phyloP scores from a whole-genome alignment of 1,284 basidiomycete species.

The Ceratobasidium sp. region DNA sequence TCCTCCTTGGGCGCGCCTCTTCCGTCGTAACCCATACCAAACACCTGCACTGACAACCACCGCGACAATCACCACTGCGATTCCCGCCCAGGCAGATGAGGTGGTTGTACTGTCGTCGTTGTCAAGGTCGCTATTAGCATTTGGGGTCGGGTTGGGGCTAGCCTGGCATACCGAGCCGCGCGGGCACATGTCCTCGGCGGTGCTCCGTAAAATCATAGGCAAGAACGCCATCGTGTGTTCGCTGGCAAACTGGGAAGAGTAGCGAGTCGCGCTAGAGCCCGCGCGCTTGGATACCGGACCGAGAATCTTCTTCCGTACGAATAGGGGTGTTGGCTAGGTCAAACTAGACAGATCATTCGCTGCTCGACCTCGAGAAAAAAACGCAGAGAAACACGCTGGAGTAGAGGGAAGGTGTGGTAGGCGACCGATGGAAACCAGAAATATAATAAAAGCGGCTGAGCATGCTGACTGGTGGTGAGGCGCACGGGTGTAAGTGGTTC shows the following conservation, averaged over 20 bases:
- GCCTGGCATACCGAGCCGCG: neutral
- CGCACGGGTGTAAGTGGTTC: conserved; percentile 27
- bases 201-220: neutral
- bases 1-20: conserved; percentile 21
- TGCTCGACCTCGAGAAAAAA: neutral
- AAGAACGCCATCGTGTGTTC: neutral
- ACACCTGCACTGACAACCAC: conserved; percentile 10
- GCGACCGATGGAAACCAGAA: neutral
- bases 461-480: conserved; percentile 40
- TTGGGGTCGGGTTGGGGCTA: neutral
- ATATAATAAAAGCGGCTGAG: conserved; percentile 13
- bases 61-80: conserved; percentile 34
- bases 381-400: neutral
- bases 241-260: conserved; percentile 1
- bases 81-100: conserved; percentile 38
- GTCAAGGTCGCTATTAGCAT: conserved; percentile 15
- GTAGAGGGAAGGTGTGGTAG: conserved; percentile 3
- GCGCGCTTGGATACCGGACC: conserved; percentile 27
- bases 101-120: neutral
- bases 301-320: neutral
- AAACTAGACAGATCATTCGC: no score
- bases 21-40: conserved; percentile 24
- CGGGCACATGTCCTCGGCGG: conserved; percentile 24
- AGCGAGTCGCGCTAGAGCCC: neutral
- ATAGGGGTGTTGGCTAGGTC: neutral